Base-by-base conservation (phyloP, 805 yeast species). In the Priceomyces fermenticarens region DNA sequence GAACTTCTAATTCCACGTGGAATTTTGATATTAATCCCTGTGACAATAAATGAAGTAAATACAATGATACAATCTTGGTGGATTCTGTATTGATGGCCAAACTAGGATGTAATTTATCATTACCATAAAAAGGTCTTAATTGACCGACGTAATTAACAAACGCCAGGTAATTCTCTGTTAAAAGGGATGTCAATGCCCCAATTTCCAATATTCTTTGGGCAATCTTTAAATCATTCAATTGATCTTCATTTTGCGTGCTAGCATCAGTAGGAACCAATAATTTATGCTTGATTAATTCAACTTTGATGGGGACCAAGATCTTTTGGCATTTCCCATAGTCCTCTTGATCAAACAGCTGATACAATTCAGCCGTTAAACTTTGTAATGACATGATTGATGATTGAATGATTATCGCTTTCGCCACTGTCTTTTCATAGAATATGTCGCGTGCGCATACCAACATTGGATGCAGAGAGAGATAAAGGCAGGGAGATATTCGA, bases 11-110 rank as follows among this genome's bases (percentile, higher is more conserved):
- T 60, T 88, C 97, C 20, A 89, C 83, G 65, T 93, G 97, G 69
- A 91, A 93, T 59, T 80, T 80, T 10, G 95, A 88, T 32, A 89
- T 81, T 50, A 83, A 87, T 39, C 93, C 95, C 54, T 84, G 84
- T 6, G 96, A 80, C 46, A 93, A 74, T 45, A 90, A 66, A 45
- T 86, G 76, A 48, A 93, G 66, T 51, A 93, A 69, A 53, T 88
- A 84, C 38, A 93, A 72, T 39, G 95, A 84, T 39, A 83, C 70
- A 53, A 93, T 66, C 62, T 90, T 82, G 75, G 73, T 67, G 33
- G 65, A 50, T 39, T 63, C 65, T n/a, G 70, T 58, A 49, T 62
- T 60, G 30, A 55, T 44, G 41, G 57, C 60, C 17, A 53, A 51
- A 28, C 54, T 52, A 25, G 41, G 57, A 58, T 87, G 85, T 28